A percentile compares a stretch with the other conserved stretches of the same genome.
phyloP scores from a whole-genome alignment of 2,329 filamentous ascomycete species.

The Colletotrichum tabaci region DNA sequence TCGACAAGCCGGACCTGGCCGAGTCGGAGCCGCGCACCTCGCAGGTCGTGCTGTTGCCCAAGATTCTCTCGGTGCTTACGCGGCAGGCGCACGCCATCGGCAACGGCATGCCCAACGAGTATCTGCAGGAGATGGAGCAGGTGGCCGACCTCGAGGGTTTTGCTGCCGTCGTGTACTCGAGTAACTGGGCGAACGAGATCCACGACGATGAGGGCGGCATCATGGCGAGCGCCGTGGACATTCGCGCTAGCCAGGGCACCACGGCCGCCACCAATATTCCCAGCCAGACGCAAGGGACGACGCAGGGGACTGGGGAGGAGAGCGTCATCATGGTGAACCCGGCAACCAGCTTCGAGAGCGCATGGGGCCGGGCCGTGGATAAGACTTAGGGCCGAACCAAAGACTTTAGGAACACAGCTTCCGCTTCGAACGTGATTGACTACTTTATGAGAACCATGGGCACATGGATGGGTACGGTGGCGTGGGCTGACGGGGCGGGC shows the following conservation, averaged over 20 bases:
- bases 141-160: slow-evolving; percentile 86
- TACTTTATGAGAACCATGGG: slow-evolving; percentile 27
- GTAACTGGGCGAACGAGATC: slow-evolving; percentile 82
- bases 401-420: neutral
- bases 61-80: slow-evolving; percentile 89
- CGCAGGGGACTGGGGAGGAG: slow-evolving; percentile 57
- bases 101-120: slow-evolving; percentile 80
- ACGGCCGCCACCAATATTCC: slow-evolving; percentile 40
- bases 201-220: slow-evolving; percentile 59
- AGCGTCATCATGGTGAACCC: slow-evolving; percentile 69
- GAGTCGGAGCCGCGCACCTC: slow-evolving; percentile 53
- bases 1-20: slow-evolving; percentile 68
- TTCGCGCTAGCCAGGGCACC: slow-evolving; percentile 47
- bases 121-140: slow-evolving; percentile 81
- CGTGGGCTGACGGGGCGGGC: slow-evolving; percentile 1
- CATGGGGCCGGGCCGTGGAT: slow-evolving; percentile 77
- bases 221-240: slow-evolving; percentile 55
- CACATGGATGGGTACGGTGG: slow-evolving; percentile 11
- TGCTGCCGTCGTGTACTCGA: slow-evolving; percentile 88
- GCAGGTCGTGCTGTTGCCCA: slow-evolving; percentile 82
- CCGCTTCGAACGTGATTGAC: neutral
- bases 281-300: slow-evolving; percentile 45
- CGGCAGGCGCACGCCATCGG: slow-evolving; percentile 93
- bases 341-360: slow-evolving; percentile 72
- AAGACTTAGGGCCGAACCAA: slow-evolving; percentile 44